Base-by-base conservation (phyloP, 2,329 filamentous ascomycete genomes). In the Neonectria faginata region DNA sequence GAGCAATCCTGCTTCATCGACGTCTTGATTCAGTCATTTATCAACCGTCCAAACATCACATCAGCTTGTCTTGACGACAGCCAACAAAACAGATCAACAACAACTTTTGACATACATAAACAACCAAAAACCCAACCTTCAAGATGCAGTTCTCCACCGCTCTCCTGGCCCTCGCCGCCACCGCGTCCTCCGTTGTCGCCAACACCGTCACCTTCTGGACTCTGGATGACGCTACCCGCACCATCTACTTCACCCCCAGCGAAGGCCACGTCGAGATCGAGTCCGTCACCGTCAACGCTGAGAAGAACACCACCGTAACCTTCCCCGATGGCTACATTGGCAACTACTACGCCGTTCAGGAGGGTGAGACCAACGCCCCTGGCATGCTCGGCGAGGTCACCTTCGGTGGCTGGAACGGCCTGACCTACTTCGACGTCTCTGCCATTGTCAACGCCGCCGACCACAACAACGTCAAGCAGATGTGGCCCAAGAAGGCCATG, bases 361-460 rank as follows among this genome's bases (percentile, higher is more conserved):
- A 85, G 29, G 86, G 85, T 58, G 63, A 74, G 2, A 50, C 73
- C 11, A 77, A 82, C 68, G 70, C 72, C 45, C 75, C 80, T 5
- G 86, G 86, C 69, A 88, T 86, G 83, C 81, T 86, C 61, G 84
- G 83, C 58, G 84, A 86, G 80, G 79, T 85, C 60, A 77, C 78
- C 67, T 86, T 85, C 73, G 78, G 82, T 57, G 84, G 82, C 73
- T 86, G 77, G 77, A 72, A 75, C 57, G 84, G 79, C 67, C 65
- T 79, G 63, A 86, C 83, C 62, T 88, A 83, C 82, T 88, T 86
- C 62, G 86, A 88, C 67, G 85, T 88, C 66, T 87, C 85, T 11
- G 85, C 85, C 74, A 88, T 88, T 67, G 84, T 87, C 70, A 78
- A 85, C 76, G 77, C 84, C 55, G 73, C 73, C 42, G 86, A 88